Evolutionary conservation across 371 early-diverging fungal species (phyloP).

Genomic region (Mucor racemosus): DNA sequence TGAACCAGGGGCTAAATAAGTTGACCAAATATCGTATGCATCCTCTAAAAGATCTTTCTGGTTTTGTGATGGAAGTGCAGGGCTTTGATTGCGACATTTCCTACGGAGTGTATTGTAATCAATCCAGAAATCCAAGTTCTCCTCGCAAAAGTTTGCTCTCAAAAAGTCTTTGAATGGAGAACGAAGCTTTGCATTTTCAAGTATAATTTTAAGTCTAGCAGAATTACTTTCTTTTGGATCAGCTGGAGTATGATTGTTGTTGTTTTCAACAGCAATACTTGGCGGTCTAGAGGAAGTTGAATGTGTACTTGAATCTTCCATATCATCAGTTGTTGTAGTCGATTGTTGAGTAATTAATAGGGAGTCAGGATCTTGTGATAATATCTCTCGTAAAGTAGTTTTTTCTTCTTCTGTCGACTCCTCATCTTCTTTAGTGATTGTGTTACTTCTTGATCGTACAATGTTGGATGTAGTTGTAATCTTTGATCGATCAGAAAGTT

Average conservation of each 20-base stretch:
- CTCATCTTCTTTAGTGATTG: constrained; percentile 9
- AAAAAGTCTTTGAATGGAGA: constrained; percentile 70
- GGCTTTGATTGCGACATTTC: constrained; percentile 44
- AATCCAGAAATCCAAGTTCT: constrained; percentile 73
- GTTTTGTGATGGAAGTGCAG: constrained; percentile 34
- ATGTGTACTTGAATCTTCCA: not conserved
- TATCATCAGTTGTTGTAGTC: constrained; percentile 14
- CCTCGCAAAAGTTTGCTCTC: constrained; percentile 71
- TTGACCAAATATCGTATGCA: constrained; percentile 64
- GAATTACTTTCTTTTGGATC: constrained; percentile 60
- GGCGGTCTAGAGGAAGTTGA: constrained; percentile 12
- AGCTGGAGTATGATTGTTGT: not conserved
- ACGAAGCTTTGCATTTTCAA: constrained; percentile 61
- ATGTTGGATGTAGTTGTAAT: not conserved
- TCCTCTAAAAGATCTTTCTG: constrained; percentile 59
- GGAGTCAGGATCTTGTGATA: constrained; percentile 25
- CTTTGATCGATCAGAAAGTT: constrained; percentile 7
- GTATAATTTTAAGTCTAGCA: constrained; percentile 62
- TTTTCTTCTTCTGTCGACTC: constrained; percentile 16
- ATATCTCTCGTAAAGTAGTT: constrained; percentile 26
- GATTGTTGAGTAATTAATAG: constrained; percentile 15
- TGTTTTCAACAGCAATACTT: constrained; percentile 21
- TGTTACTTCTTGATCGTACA: constrained; percentile 13
- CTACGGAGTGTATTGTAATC: constrained; percentile 54
- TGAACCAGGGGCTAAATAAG: constrained; percentile 62